Evolutionary conservation across 495 filamentous ascomycete species (phyloP), one percentile per base, ranked within the genome.

Genomic region (Podospora pseudopauciseta): DNA sequence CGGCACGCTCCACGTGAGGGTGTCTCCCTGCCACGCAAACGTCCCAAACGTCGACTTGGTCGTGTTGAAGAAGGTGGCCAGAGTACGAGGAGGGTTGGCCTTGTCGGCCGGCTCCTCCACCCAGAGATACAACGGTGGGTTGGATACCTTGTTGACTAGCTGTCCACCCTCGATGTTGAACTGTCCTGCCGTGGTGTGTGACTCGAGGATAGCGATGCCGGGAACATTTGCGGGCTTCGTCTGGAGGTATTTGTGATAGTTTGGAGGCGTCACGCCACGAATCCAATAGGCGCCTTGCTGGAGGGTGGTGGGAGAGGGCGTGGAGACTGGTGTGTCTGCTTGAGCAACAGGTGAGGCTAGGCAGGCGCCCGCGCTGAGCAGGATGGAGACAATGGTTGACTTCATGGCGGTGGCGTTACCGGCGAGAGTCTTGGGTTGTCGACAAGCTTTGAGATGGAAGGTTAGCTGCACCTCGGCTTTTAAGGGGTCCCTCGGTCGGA

Each of bases 221-320:
- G 81, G 71, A 0, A 77, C 68, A 73, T 84, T 83, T 68, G 79
- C 72, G 2, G 83, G 84, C 20, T 78, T 78, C 9, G 85, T 84
- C 78, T 89, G 86, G 26, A 89, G 78, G 75, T 89, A 89, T 69
- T 86, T 84, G 79, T 88, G 87, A 78, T 82, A 89, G 75, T 89
- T 87, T 26, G 87, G 87, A 2, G 80, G 65, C 39, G 77, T 82
- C 0, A 89, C 87, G 0, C 84, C 86, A 9, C 86, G 86, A 72
- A 89, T 84, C 86, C 86, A 89, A 79, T 81, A 82, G 68, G 85
- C 86, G 5, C 83, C 86, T 20, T 73, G 72, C 67, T 82, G 78
- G 2, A 88, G 78, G 0, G 79, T 84, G 0, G 65, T 72, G 0
- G 76, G 75, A 0, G 75, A 69, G 18, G 77, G 74, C 3, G 62